Evolutionary conservation across 2,329 filamentous ascomycete species (phyloP).

Genomic region (Aureobasidium sp.): DNA sequence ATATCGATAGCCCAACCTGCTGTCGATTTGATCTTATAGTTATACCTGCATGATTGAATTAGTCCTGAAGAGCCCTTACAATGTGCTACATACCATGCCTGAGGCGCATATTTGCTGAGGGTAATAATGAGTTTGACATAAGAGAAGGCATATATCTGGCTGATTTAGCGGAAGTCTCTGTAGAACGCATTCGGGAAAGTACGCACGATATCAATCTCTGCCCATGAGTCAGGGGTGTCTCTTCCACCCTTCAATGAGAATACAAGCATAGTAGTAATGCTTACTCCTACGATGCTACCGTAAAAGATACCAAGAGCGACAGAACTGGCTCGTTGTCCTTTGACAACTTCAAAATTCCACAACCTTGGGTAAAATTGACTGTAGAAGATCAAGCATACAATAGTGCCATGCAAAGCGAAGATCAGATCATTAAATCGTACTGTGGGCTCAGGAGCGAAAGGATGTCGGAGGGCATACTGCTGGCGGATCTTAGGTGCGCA

Average conservation of each 20-base stretch:
- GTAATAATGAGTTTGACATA: constrained; percentile 88
- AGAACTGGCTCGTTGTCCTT: constrained; percentile 48
- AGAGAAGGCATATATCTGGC: constrained; percentile 59
- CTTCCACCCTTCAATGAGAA: constrained; percentile 35
- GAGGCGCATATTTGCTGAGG: constrained; percentile 86
- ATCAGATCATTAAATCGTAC: constrained; percentile 85
- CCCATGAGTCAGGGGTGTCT: constrained; percentile 46
- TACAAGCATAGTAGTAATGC: constrained; percentile 43
- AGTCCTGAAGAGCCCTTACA: not conserved
- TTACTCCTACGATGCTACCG: constrained; percentile 55
- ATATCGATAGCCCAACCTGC: constrained; percentile 60
- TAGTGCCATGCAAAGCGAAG: constrained; percentile 74
- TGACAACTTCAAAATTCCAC: constrained; percentile 64
- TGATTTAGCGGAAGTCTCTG: constrained; percentile 15
- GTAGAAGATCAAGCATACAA: constrained; percentile 65
- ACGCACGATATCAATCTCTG: constrained; percentile 57
- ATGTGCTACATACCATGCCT: constrained; percentile 54
- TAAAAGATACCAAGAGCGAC: constrained; percentile 62
- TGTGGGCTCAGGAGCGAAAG: constrained; percentile 65
- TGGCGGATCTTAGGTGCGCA: constrained; percentile 68
- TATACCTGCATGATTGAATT: constrained; percentile 32
- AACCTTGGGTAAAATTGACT: constrained; percentile 65
- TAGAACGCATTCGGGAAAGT: not conserved
- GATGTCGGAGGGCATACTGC: constrained; percentile 79
- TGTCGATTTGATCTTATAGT: constrained; percentile 79